A percentile compares a stretch with the other conserved stretches of the same genome.
These are phyloP conservation scores for Papiliotrema fonsecae DNA, from an alignment of 1,284 basidiomycete species.

Conservation along the genomic window DNA sequence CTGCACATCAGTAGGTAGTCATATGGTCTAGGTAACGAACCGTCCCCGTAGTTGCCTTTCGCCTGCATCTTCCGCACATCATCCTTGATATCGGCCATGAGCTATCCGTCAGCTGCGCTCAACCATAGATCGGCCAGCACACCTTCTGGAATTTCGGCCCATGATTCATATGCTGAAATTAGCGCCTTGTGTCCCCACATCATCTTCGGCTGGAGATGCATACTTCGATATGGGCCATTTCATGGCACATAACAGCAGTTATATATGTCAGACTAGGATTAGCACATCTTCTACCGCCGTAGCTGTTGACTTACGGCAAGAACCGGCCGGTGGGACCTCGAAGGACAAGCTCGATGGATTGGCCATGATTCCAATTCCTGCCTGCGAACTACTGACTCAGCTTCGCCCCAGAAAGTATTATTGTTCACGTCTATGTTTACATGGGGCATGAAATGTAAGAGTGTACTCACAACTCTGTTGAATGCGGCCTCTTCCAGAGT, in stretches of 20 bases:
- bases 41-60: conserved; percentile 44
- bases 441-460: neutral
- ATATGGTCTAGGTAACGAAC: conserved; percentile 13
- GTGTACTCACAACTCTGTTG: conserved; percentile 38
- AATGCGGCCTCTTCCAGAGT: conserved; percentile 44
- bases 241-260: conserved; percentile 46
- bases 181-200: neutral
- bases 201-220: neutral
- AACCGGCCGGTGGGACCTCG: conserved; percentile 42
- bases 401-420: too few relatives aligned
- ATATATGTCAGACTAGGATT: conserved; percentile 31
- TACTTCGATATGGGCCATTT: conserved; percentile 48
- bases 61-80: conserved; percentile 39
- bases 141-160: conserved; percentile 45
- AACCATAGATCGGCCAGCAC: neutral
- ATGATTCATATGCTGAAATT: conserved; percentile 46
- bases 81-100: conserved; percentile 41
- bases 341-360: conserved; percentile 46
- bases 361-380: conserved; percentile 49
- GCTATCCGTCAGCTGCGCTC: conserved; percentile 12
- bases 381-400: conserved; percentile 41
- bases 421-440: too few relatives aligned
- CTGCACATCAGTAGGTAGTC: conserved; percentile 11
- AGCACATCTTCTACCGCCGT: neutral
- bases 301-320: conserved; percentile 24